Evolutionary conservation across 495 filamentous ascomycete genomes (phyloP), one percentile per base, ranked within the genome.

Genomic region (Symbiotaphrina buchneri): DNA sequence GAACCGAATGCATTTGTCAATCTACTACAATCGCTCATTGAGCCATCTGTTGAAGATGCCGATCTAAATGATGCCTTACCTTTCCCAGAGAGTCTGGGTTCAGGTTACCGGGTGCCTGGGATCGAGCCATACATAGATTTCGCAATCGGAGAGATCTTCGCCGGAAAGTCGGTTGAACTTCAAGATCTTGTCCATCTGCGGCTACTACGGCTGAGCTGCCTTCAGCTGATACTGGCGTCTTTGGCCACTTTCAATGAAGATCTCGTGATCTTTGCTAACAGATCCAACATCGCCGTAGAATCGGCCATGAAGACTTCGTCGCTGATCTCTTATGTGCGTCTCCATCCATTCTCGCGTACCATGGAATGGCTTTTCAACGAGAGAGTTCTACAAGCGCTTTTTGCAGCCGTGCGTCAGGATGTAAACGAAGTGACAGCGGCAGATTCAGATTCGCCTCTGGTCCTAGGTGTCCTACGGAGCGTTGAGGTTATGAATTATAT

Each of bases 311-410:
- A 67, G 26, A 55, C 75, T 19, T 72, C 71, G 2, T 73, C 70
- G 13, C 51, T 95, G 17, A 58, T 66, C 28, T 58, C 59, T 10
- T 99, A 99, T 41, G 63, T 81, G 33, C 65, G 70, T 4, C 60
- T 93, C 16, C 87, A 99, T 52, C 82, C 87, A 6, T 94, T 93
- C 41, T 69, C 76, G 13, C 68, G 87, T 22, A 77, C 83, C 15
- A 87, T 92, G 69, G 90, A 95, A 47, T 95, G 90, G 79, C 61
- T 95, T 47, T 93, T 91, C 46, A 92, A 91, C 41, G 79, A 87
- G 39, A 80, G 78, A 38, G 80, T 92, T 16, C 62, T 92, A 33
- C 61, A 61, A 38, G 67, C 70, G 14, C 49, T 99, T 10, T 82
- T 93, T 44, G 58, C 68, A 30, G 67, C 71, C 8, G 67, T 82